These are phyloP conservation scores for Acacia acuminata DNA, from an alignment of 306 rosid species.

Conservation along the genomic window DNA sequence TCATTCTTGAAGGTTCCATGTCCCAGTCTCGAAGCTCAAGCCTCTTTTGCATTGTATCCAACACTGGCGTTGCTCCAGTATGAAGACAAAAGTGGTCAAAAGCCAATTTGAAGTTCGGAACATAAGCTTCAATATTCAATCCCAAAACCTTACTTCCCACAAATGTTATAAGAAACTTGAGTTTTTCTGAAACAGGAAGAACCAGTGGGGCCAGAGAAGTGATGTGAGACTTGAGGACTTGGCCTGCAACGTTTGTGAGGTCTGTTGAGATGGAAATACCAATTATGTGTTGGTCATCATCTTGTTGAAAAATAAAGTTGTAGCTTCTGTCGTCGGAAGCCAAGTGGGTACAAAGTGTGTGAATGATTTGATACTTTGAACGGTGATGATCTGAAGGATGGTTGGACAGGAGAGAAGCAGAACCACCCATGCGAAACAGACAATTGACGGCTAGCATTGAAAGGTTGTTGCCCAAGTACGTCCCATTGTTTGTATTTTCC, in stretches of 20 bases:
- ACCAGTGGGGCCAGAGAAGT: constrained; percentile 14
- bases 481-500: background rate
- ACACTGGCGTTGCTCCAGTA: constrained; percentile 28
- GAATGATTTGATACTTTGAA: constrained; percentile 30
- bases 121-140: background rate
- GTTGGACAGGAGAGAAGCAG: constrained; percentile 32
- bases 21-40: background rate
- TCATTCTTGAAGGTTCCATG: background rate
- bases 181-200: background rate
- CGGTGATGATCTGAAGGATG: background rate
- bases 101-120: constrained; percentile 29
- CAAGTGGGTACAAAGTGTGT: constrained; percentile 17
- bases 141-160: background rate
- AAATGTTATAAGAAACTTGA: background rate
- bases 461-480: constrained; percentile 23
- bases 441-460: constrained; percentile 34
- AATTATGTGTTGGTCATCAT: constrained; percentile 5
- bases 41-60: constrained; percentile 17
- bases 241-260: background rate
- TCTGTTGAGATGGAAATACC: constrained; percentile 29
- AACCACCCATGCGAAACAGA: constrained; percentile 30
- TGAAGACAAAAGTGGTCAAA: constrained; percentile 31
- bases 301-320: constrained; percentile 13
- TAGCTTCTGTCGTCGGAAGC: constrained; percentile 20
- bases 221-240: constrained; percentile 19